Conservation (phyloP, 169 alveolate species). For the Plasmodium vinckei region DNA sequence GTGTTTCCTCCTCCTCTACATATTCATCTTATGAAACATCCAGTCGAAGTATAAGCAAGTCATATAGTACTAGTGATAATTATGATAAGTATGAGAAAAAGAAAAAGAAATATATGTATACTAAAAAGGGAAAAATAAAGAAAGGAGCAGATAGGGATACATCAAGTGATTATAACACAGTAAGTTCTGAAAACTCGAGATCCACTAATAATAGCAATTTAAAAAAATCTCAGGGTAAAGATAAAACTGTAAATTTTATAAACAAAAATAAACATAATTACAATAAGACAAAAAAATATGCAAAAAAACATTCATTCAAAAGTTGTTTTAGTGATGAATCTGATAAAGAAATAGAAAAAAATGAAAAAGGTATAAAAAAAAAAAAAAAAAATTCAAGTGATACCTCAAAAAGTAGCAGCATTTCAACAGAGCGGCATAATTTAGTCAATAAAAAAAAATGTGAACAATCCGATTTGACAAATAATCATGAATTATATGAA, state of each 20-base stretch:
- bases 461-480: too few species aligned
- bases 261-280: too few species aligned
- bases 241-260: too few species aligned
- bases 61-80: not conserved
- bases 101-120: not conserved
- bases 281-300: not conserved
- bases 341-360: not conserved
- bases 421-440: not conserved
- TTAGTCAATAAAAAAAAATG: too few species aligned
- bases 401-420: not conserved
- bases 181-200: too few species aligned
- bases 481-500: too few species aligned
- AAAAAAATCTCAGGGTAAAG: too few species aligned
- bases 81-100: not conserved
- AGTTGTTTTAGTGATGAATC: not conserved
- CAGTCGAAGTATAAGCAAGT: not conserved
- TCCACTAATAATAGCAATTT: too few species aligned
- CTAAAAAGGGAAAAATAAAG: not conserved
- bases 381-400: not conserved
- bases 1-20: constrained; percentile 10
- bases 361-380: not conserved
- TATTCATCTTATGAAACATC: constrained; percentile 29
- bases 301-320: not conserved
- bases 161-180: too few species aligned
- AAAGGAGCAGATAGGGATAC: too few species aligned